These are phyloP conservation scores for Lasiosphaeris hirsuta DNA, from an alignment of 495 filamentous ascomycete genomes.

Conservation along the genomic window DNA sequence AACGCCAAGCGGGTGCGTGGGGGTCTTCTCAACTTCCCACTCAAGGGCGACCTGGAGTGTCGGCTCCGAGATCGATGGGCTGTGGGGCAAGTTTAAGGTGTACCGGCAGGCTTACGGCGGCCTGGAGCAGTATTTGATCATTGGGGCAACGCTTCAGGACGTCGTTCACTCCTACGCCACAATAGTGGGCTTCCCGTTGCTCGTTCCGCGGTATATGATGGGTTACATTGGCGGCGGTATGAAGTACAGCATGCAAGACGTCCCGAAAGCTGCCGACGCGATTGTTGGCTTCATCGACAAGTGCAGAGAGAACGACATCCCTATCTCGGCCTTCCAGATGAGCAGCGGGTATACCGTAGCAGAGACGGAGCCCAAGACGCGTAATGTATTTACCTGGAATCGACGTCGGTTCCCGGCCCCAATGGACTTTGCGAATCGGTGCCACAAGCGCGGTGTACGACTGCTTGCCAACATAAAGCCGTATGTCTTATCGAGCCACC, in stretches of 20 bases:
- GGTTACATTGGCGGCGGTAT: conserved; percentile 43
- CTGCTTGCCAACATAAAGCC: conserved; percentile 70
- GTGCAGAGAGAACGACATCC: conserved; percentile 61
- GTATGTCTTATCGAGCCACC: conserved; percentile 62
- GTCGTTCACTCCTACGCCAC: conserved; percentile 63
- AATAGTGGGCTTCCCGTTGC: conserved; percentile 59
- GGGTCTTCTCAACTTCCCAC: conserved; percentile 63
- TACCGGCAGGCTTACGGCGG: conserved; percentile 59
- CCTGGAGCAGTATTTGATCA: conserved; percentile 65
- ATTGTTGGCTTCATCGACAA: not conserved
- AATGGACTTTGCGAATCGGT: conserved; percentile 55
- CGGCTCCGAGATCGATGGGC: conserved; percentile 66
- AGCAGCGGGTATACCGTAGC: conserved; percentile 69
- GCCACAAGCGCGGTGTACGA: conserved; percentile 59
- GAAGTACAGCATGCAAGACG: not conserved
- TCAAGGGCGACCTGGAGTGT: conserved; percentile 59
- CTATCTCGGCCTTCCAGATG: conserved; percentile 70
- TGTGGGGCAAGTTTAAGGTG: conserved; percentile 66
- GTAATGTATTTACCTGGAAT: conserved; percentile 73
- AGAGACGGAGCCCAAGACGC: conserved; percentile 59
- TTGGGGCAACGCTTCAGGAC: conserved; percentile 61
- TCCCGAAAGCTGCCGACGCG: not conserved
- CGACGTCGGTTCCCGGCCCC: conserved; percentile 62
- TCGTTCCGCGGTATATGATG: conserved; percentile 44
- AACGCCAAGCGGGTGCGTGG: conserved; percentile 48